Base-by-base conservation (phyloP, 2,329 filamentous ascomycete species). In the Emmonsiellopsis sp. region DNA sequence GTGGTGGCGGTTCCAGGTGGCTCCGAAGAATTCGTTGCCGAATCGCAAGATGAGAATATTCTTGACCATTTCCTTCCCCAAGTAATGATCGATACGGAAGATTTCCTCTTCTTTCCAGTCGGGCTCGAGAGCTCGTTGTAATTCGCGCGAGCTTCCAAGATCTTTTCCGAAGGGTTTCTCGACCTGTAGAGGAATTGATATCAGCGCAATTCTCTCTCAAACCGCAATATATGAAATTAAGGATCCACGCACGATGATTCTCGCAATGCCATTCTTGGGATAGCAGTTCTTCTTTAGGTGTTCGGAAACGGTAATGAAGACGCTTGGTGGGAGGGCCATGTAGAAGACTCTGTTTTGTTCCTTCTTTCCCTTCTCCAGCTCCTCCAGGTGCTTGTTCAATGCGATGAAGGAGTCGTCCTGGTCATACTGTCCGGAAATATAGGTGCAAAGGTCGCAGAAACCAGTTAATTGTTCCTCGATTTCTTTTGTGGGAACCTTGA, bases 31-130 rank as follows among this genome's bases (percentile, higher is more conserved):
- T 62, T 95, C 91, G 78, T 98, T 98, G 64, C 93, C 94, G 69
- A 98, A 98, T 69, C 94, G 84, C 61, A 98, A 82, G 63, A 98
- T 96, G 61, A 98, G 81, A 62, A 98, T 94, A 76, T 98, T 98
- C 84, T 98, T 98, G 66, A 98, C 93, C 93, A 98, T 98, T 76
- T 98, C 93, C 81, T 98, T 98, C 65, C 94, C 94, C 47, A 98
- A 83, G 74, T 98, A 98, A 77, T 98, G 93, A 72, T 98, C 93
- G 66, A 98, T 98, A 68, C 93, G 90, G 84, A 94, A 98, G 62
- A 98, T 85, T 76, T 98, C 93, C 52, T 97, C 92, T 74, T 98
- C 94, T 68, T 88, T 93, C 94, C 93, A 98, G 76, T 98, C 90
- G 43, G 93, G 93, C 68, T 92, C 88, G 58, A 98, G 83, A 6